Evolutionary conservation across 208 protist genomes (phyloP), one percentile per base, ranked within the genome.

Genomic region (Acanthamoeba sp.): DNA sequence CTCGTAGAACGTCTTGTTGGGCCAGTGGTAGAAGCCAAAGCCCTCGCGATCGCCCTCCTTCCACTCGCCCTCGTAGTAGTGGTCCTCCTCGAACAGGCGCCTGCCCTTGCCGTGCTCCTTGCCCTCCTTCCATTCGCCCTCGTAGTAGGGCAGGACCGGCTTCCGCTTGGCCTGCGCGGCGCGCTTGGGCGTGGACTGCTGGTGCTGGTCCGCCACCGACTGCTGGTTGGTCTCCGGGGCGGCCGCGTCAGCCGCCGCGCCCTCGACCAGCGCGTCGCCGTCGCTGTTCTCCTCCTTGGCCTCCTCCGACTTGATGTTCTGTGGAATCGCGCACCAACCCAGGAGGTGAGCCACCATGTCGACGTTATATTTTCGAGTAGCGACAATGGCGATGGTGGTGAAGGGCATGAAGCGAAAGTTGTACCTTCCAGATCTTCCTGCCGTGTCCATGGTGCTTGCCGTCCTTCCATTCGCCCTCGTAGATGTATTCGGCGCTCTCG

Each of bases 31-130:
- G 32, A 78, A 50, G 29, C 90, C 90, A 32, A 42, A 80, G 24
- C 90, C 90, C 29, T 84, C 59, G 22, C 90, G 29, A 18, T 57
- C 71, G 62, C 69, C 90, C 50, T 94, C 50, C 90, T 94, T 94
- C 90, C 90, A 94, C 32, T 94, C 90, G 52, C 90, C 90, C 32
- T 64, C 27, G 90, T 94, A 94, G 40, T 94, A 78, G 90, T 94
- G 66, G 36, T 84, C 90, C 36, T 94, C 69, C 52, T 94, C 71
- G 48, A 78, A 94, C 48, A 84, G 29, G 20, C 59, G 38, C 45
- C 48, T 55, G 40, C 90, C 90, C 29, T 57, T 34, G 38, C 90
- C 90, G 69, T 94, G 90, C 42, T 94, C 66, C 71, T 64, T 78
- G 62, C 69, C 90, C 32, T 94, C 50, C 62, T 85, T 85, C 90